Percentiles rank a stretch among this genome's conserved stretches.
These are phyloP conservation scores for Giardia muris DNA, from an alignment of 208 protist genomes.

Conservation along the genomic window DNA sequence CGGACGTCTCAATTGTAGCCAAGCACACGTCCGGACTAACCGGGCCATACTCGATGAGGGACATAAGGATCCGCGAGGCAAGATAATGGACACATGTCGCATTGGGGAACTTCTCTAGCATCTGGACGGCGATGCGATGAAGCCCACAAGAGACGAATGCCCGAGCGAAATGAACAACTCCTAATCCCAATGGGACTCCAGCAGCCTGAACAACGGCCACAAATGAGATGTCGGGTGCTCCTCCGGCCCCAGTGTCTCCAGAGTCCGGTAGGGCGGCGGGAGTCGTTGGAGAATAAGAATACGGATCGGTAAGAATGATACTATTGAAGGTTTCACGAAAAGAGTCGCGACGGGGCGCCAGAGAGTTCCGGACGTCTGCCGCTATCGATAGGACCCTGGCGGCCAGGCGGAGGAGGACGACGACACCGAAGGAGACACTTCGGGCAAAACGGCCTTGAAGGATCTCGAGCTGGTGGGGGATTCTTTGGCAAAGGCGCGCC, in stretches of 20 bases:
- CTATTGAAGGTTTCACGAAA: not conserved
- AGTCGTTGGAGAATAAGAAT: not conserved
- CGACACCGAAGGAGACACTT: not conserved
- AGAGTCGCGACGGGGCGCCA: not conserved
- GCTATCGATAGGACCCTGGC: not conserved
- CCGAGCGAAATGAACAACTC: not conserved
- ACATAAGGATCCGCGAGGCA: not conserved
- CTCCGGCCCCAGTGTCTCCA: not conserved
- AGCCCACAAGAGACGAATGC: not conserved
- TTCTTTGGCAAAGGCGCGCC: no score
- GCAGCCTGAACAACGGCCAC: not conserved
- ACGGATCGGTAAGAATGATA: not conserved
- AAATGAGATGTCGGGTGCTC: not conserved
- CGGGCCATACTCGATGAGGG: not conserved
- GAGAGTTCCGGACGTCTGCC: not conserved
- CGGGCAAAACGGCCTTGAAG: not conserved
- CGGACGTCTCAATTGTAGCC: not conserved
- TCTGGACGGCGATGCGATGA: not conserved
- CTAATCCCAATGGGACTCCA: not conserved
- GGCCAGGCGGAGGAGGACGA: not conserved
- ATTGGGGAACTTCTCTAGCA: not conserved
- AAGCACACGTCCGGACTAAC: not conserved
- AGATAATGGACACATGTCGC: not conserved
- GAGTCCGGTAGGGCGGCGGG: not conserved
- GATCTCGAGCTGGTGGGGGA: not conserved